A percentile compares a stretch with the other conserved stretches of the same genome.
phyloP scores from a whole-genome alignment of 768 basidiomycete genomes.

The Tephrocybe sp. region DNA sequence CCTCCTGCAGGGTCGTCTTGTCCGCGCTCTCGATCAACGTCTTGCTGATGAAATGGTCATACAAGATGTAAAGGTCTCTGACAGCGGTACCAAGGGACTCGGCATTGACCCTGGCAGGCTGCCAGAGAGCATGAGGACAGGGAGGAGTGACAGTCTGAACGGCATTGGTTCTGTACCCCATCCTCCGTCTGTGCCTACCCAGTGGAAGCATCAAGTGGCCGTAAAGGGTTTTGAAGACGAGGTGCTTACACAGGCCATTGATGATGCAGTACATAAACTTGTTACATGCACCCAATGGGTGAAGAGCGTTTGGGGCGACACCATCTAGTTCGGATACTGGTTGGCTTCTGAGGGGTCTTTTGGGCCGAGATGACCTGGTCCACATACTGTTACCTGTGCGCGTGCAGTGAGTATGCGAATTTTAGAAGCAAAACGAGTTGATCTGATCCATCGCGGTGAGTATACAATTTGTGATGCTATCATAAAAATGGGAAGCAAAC shows the following conservation, averaged over 20 bases:
- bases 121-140: slow-evolving; percentile 34
- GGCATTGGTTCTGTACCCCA: not conserved
- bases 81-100: not conserved
- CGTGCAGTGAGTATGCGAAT: no score
- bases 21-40: slow-evolving; percentile 33
- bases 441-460: no score
- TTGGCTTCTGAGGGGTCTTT: not conserved
- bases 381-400: no score
- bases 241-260: slow-evolving; percentile 42
- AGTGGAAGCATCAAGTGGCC: slow-evolving; percentile 1
- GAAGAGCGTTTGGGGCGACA: slow-evolving; percentile 50
- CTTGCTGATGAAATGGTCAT: not conserved
- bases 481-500: no score
- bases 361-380: no score
- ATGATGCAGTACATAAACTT: slow-evolving; percentile 39
- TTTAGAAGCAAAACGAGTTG: no score
- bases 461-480: no score
- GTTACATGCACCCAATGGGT: slow-evolving; percentile 49
- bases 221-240: slow-evolving; percentile 72
- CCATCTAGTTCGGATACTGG: not conserved
- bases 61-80: no score
- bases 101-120: slow-evolving; percentile 5
- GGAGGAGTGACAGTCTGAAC: slow-evolving; percentile 16
- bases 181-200: no score
- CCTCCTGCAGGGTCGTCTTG: slow-evolving; percentile 57